A percentile compares a stretch with the other conserved stretches of the same genome.
These are phyloP conservation scores for Mycena metata DNA, from an alignment of 768 basidiomycete species.

Conservation along the genomic window DNA sequence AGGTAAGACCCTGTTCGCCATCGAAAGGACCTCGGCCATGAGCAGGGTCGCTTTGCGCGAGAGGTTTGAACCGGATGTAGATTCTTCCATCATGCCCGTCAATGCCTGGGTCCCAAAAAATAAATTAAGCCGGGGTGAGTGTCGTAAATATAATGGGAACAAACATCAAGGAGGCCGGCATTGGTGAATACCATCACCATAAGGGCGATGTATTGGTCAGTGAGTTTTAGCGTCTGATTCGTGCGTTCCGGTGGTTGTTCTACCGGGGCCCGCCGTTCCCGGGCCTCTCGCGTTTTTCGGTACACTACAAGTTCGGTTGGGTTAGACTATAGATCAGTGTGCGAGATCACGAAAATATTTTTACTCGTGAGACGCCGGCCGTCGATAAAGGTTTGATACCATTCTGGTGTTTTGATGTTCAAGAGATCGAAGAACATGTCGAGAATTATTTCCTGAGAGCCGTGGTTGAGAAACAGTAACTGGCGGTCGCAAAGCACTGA, in stretches of 20 bases:
- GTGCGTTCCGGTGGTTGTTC: constrained; percentile 60
- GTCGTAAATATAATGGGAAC: constrained; percentile 38
- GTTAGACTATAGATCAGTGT: background rate
- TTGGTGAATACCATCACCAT: constrained; percentile 87
- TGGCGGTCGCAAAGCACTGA: constrained; percentile 50
- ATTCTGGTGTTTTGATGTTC: constrained; percentile 92
- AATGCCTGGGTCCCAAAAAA: constrained; percentile 72
- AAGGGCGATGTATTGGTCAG: constrained; percentile 93
- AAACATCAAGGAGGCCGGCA: constrained; percentile 89
- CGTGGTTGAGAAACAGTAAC: constrained; percentile 17
- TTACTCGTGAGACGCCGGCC: constrained; percentile 89
- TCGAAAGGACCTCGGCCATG: constrained; percentile 90
- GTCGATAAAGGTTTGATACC: constrained; percentile 93
- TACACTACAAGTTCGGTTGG: constrained; percentile 66
- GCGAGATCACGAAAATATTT: constrained; percentile 42
- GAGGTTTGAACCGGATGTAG: constrained; percentile 76
- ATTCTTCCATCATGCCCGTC: constrained; percentile 87
- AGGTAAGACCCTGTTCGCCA: constrained; percentile 90
- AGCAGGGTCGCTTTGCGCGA: constrained; percentile 92
- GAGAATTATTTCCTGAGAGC: constrained; percentile 84
- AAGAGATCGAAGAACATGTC: constrained; percentile 96
- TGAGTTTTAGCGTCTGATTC: constrained; percentile 77
- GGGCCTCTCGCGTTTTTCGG: constrained; percentile 63
- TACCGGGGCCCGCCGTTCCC: constrained; percentile 49
- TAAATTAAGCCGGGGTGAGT: constrained; percentile 6